Base-by-base conservation (phyloP, 2,329 filamentous ascomycete species). In the Alternaria infectoria region DNA sequence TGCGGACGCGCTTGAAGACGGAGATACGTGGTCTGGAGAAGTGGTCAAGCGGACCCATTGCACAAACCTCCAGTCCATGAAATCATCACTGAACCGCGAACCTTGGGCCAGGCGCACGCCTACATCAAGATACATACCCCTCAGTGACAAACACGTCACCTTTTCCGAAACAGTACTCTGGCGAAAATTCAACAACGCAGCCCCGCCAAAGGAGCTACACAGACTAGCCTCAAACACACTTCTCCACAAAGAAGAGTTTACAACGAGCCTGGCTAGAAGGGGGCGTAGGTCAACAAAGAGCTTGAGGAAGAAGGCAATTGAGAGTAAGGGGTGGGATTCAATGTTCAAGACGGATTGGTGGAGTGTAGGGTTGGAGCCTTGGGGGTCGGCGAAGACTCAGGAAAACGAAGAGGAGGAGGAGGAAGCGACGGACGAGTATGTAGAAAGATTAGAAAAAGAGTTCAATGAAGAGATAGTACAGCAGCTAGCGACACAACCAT, bases 61-160 rank as follows among this genome's bases (percentile, higher is more conserved):
- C 13, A 12, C 4, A 3, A 4, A 6, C 3, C 9, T 23, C 2
- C 2, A 12, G 40, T 45, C 3, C 6, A 1, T 51, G 1, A 6
- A 32, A 32, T 32, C 28, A 2, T 3, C 49, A 36, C 49, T 52
- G 6, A 52, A 23, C 8, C 8, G 19, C 49, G 45, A 2, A 4
- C n/a, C 13, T 11, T 7, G 23, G 4, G 4, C 0, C 8, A 45
- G 17, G 28, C 15, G 10, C 17, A 43, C 13, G 25, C 30, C 25
- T 15, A 6, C 26, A 10, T 17, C 43, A 6, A 2, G 4, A 0
- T 36, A 36, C 15, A 0, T 36, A n/a, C 3, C 15, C 0, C 7
- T 36, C 4, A 4, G 32, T 9, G 4, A 6, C 13, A 56, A 46
- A 32, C 26, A 30, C n/a, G 54, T 46, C 11, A 17, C 21, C 8